Evolutionary conservation across 2,329 filamentous ascomycete genomes (phyloP).

Genomic region (Pseudodiploospora longispora): DNA sequence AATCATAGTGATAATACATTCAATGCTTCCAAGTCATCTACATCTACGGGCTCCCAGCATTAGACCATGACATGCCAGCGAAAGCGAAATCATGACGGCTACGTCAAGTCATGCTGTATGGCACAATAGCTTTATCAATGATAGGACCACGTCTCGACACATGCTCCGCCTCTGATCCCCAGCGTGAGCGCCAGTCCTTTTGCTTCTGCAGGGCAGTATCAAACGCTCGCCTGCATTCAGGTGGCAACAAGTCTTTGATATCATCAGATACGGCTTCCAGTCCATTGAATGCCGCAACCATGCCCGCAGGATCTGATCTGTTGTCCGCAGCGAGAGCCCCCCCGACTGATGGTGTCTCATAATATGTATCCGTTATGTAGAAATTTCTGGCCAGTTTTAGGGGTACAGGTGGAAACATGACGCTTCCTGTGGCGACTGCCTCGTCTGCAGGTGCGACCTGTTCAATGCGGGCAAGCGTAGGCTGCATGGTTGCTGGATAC

Average conservation of each 20-base stretch:
- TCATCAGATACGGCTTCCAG: conserved; percentile 58
- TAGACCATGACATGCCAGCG: conserved; percentile 8
- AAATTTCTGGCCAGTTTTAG: conserved; percentile 47
- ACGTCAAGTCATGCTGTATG: conserved; percentile 40
- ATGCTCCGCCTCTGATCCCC: conserved; percentile 60
- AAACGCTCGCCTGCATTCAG: conserved; percentile 66
- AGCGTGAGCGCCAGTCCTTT: conserved; percentile 62
- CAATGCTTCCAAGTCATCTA: background rate
- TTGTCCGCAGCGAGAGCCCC: conserved; percentile 38
- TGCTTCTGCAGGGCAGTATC: conserved; percentile 58
- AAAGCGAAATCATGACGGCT: conserved; percentile 24
- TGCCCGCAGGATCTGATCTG: conserved; percentile 34
- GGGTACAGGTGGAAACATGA: conserved; percentile 40
- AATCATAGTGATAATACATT: no score
- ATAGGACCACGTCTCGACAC: conserved; percentile 42
- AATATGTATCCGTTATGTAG: conserved; percentile 45
- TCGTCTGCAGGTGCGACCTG: conserved; percentile 46
- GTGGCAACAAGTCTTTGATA: conserved; percentile 56
- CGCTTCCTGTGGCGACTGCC: conserved; percentile 19
- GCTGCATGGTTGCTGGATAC: conserved; percentile 81
- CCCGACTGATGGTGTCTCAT: conserved; percentile 42
- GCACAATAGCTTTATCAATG: conserved; percentile 58
- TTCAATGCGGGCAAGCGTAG: conserved; percentile 78
- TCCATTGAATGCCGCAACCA: conserved; percentile 49
- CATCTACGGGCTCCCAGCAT: background rate